Conservation (phyloP, 2,329 filamentous ascomycete genomes). For the Fusarium tanahbumbuense region DNA sequence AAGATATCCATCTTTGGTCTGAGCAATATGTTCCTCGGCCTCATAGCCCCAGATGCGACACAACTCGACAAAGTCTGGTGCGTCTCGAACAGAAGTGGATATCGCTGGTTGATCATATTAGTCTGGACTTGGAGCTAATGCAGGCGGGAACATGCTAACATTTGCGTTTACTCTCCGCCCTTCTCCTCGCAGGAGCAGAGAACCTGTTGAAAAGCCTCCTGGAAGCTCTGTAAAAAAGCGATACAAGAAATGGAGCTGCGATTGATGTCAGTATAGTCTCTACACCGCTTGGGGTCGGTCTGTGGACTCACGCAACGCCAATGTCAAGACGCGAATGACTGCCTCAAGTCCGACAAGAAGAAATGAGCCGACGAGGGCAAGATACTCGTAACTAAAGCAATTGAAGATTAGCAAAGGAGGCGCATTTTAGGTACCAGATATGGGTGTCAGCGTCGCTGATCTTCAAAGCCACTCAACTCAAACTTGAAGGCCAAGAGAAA, state of each 20-base stretch:
- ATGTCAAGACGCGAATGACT: constrained; percentile 84
- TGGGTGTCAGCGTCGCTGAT: constrained; percentile 13
- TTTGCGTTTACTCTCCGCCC: constrained; percentile 75
- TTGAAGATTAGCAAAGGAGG: constrained; percentile 29
- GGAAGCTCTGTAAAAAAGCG: constrained; percentile 84
- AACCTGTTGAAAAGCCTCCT: constrained; percentile 84
- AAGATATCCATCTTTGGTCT: constrained; percentile 93
- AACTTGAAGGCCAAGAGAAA: not conserved
- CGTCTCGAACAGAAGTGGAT: constrained; percentile 82
- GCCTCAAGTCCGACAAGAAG: constrained; percentile 84
- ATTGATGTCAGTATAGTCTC: constrained; percentile 11
- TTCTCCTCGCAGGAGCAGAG: constrained; percentile 75
- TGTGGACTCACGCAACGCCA: constrained; percentile 78
- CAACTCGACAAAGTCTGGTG: constrained; percentile 93
- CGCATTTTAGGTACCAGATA: constrained; percentile 1
- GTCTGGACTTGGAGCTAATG: constrained; percentile 54
- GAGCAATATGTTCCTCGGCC: constrained; percentile 94
- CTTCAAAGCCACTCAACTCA: constrained; percentile 1
- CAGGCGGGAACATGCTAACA: constrained; percentile 53
- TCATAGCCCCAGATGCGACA: constrained; percentile 92
- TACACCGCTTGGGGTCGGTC: constrained; percentile 19
- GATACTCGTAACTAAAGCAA: constrained; percentile 78
- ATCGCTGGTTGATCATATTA: constrained; percentile 70
- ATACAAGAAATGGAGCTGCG: constrained; percentile 80
- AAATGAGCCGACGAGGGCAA: constrained; percentile 87